Percentiles rank a stretch among this genome's conserved stretches.
Evolutionary conservation across 768 basidiomycete species (phyloP).

Genomic region (Crepidotus variabilis): DNA sequence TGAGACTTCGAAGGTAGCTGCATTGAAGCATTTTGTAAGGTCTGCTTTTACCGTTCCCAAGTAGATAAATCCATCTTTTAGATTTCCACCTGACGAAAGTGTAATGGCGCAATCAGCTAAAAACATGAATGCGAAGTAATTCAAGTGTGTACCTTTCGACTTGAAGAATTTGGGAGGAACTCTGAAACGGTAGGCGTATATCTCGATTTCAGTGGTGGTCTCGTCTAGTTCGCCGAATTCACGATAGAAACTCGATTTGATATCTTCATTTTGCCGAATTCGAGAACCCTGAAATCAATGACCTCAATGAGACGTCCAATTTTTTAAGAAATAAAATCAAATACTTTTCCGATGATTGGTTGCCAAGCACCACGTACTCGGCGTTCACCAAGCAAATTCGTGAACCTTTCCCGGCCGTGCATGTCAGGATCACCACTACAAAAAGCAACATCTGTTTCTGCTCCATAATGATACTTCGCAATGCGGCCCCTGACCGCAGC

Average conservation of each 20-base stretch:
- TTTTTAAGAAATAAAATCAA: neutral
- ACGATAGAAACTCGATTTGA: conserved; percentile 5
- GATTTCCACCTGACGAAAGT: conserved; percentile 3
- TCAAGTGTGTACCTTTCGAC: conserved; percentile 9
- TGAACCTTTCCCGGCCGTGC: conserved; percentile 4
- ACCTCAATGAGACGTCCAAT: too few relatives aligned
- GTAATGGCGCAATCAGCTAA: too few relatives aligned
- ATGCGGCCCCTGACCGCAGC: conserved; percentile 20
- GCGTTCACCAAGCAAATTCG: conserved; percentile 4
- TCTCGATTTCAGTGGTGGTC: conserved; percentile 9
- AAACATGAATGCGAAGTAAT: too few relatives aligned
- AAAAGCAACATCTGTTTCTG: conserved; percentile 7
- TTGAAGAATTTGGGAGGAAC: conserved; percentile 13
- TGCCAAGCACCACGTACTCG: conserved; percentile 14
- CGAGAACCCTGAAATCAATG: neutral
- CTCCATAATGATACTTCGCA: conserved; percentile 23
- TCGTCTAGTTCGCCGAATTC: conserved; percentile 6
- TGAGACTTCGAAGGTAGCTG: neutral
- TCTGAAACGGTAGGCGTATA: conserved; percentile 14
- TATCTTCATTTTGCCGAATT: neutral
- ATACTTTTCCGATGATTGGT: conserved; percentile 20
- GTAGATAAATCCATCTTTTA: conserved; percentile 12
- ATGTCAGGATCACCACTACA: conserved; percentile 10
- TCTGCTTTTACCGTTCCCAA: conserved; percentile 12
- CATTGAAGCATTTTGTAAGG: conserved; percentile 7